Evolutionary conservation across 2,329 filamentous ascomycete genomes (phyloP), one percentile per base, ranked within the genome.

Genomic region (Colletotrichum melonis): DNA sequence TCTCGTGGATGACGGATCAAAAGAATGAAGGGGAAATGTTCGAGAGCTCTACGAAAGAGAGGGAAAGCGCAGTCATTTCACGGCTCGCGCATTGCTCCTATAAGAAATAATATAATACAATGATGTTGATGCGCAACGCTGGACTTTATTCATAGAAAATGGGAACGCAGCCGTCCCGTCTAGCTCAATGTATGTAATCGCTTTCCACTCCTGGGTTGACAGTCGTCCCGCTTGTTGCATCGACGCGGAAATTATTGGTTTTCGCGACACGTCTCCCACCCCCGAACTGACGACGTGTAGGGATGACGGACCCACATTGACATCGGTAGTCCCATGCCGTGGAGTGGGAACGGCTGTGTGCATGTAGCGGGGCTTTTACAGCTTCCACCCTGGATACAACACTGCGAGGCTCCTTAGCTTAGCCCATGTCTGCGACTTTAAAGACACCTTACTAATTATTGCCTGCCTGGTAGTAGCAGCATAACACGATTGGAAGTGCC

Each of bases 1-100:
- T 49, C 42, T 49, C 19, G 42, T 16, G 24, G 24, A 64, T 55
- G 63, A 26, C 52, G 5, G 54, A 52, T 14, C 52, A 28, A n/a
- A 30, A 30, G 19, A 62, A 22, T 28, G 49, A 49, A 63, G 42
- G 19, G 65, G 11, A 24, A 46, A 32, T 19, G 35, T 56, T 52
- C 24, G 35, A 52, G 24, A 26, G 26, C 19, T 56, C 22, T 35
- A 55, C 38, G 35, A 26, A 52, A 64, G 55, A 38, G 59, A 57
- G 54, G 55, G 42, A 52, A 67, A 38, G 66, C 70, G 59, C 54
- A 56, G 46, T 73, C 66, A 64, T 69, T 46, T 73, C 32, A 64
- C 30, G 32, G 42, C 24, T 64, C 55, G 42, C 32, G 54, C 66
- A 72, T 70, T 38, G 66, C 66, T 59, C 42, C 46, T 16, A 5